Evolutionary conservation across 176 grass and related monocot genomes (phyloP), one percentile per base, ranked within the genome.

Genomic region (Sorghum bicolor): DNA sequence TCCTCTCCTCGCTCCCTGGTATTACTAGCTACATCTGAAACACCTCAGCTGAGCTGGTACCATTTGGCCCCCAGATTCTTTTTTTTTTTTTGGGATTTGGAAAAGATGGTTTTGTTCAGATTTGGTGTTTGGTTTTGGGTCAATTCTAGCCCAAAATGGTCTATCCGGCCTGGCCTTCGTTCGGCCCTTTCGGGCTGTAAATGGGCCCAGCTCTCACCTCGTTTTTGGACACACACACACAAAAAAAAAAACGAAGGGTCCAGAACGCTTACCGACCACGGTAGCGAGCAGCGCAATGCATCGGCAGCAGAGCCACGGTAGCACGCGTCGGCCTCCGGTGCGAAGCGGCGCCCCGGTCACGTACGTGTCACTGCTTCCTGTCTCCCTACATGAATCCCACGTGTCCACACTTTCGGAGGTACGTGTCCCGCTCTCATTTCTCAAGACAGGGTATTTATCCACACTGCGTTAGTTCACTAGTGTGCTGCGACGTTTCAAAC

Each of bases 351-450:
- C 43, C 0, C 29, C 44, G 53, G 47, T 73, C 16, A 50, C 57
- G 58, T 74, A 71, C 77, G 84, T 77, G 83, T 89, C 71, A 85
- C 82, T 22, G 60, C 3, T 64, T 10, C 22, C 55, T 20, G 62
- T 38, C 52, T 8, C 13, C 58, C 19, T 22, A 25, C 10, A 2
- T 20, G 40, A 55, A 7, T 29, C 53, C 66, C 73, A 74, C 88
- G 79, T 72, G 88, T 78, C 74, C 67, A 1, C 0, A 1, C 8
- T 44, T 33, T 0, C 32, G 17, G 52, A 10, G 40, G 14, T 74
- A 94, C 92, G 67, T 89, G 83, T 82, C 80, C 8, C 28, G 62
- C 72, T 60, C 37, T 10, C 72, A 72, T 84, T 73, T 84, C 86
- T 75, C 64, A 1, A 20, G 4, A 20, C 10, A 25, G 17, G 4